Evolutionary conservation across 2,329 filamentous ascomycete genomes (phyloP).

Genomic region (Leptographium procerum): DNA sequence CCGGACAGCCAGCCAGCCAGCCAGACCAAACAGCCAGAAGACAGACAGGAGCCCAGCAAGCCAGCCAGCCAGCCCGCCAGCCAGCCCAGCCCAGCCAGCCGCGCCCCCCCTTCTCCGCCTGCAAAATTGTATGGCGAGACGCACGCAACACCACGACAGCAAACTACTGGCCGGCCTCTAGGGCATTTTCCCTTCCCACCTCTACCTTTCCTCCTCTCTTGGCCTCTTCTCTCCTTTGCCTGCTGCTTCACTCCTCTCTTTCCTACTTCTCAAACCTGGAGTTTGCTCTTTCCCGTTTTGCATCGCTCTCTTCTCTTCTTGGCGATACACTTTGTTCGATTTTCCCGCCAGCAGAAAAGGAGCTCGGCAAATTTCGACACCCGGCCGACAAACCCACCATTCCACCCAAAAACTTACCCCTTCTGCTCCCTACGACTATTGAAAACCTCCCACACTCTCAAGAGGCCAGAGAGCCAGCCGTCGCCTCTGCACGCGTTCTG

Average conservation of each 20-base stretch:
- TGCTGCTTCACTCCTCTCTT: neutral
- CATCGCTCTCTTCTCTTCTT: neutral
- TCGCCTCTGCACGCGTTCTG: neutral
- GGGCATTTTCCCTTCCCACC: neutral
- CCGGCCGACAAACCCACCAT: neutral
- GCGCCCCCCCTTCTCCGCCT: conserved; percentile 1
- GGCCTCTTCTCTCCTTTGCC: neutral
- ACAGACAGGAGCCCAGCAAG: neutral
- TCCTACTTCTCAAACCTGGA: neutral
- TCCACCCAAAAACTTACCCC: too few relatives aligned
- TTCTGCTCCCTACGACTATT: too few relatives aligned
- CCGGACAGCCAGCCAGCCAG: too few relatives aligned
- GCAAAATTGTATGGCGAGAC: conserved; percentile 1
- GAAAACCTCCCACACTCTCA: neutral
- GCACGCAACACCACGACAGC: neutral
- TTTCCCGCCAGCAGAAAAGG: neutral
- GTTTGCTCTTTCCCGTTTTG: neutral
- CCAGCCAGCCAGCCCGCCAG: neutral
- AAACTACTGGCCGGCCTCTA: conserved; percentile 1
- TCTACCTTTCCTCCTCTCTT: neutral
- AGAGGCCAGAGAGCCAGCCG: neutral
- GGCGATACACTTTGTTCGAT: neutral
- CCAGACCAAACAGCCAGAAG: neutral
- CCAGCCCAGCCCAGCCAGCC: neutral
- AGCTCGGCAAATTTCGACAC: neutral